Evolutionary conservation across 768 basidiomycete species (phyloP).

Genomic region (Neoboletus subvelutipes): DNA sequence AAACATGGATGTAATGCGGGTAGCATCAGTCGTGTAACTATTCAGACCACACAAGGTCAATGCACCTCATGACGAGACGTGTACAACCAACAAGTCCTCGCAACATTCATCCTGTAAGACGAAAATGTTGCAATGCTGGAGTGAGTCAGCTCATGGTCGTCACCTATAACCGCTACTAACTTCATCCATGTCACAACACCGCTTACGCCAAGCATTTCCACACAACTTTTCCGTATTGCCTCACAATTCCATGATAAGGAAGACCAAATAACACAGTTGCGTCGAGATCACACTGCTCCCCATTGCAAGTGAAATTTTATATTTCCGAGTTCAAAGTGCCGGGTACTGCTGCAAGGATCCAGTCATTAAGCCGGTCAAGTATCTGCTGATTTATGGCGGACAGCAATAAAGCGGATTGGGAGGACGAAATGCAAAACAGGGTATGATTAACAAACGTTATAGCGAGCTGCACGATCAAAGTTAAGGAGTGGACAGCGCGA

Average conservation of each 20-base stretch:
- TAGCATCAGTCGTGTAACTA: neutral
- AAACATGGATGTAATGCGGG: neutral
- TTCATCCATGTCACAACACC: neutral
- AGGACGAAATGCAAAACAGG: constrained; percentile 1
- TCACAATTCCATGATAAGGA: neutral
- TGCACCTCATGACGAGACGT: neutral
- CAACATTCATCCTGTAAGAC: too few species aligned
- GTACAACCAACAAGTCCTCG: too few species aligned
- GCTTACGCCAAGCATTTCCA: neutral
- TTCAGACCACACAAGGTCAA: neutral
- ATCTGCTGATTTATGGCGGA: neutral
- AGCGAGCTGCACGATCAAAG: neutral
- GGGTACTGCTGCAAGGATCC: neutral
- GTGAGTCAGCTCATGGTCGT: neutral
- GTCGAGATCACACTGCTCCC: neutral
- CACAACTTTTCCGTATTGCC: neutral
- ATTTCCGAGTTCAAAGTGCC: neutral
- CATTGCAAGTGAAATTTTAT: neutral
- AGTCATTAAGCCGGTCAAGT: neutral
- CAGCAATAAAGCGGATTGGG: neutral
- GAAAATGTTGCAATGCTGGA: too few species aligned
- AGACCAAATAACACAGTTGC: neutral
- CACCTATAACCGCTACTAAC: neutral
- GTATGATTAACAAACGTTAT: constrained; percentile 15
- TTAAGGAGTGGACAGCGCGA: constrained; percentile 20